A percentile compares a stretch with the other conserved stretches of the same genome.
phyloP scores from a whole-genome alignment of 225 moss, liverwort and hornwort species.

The Lunularia cruciata region DNA sequence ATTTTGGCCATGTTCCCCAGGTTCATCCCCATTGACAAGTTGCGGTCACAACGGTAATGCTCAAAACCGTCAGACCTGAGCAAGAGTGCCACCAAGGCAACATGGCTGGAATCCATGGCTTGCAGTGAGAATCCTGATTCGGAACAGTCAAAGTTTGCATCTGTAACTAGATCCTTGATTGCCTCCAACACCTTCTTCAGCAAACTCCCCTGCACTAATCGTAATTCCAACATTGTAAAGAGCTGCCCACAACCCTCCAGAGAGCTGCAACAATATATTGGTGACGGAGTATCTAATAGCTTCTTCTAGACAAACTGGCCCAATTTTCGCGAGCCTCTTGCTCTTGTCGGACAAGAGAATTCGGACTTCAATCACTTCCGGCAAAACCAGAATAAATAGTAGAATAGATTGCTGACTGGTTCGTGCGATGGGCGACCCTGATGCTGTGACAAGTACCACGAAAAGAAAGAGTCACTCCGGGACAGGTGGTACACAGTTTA shows the following conservation, averaged over 20 bases:
- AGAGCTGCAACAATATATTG: not conserved
- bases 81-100: constrained; percentile 79
- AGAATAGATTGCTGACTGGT: too few species aligned
- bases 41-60: constrained; percentile 94
- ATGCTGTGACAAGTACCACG: too few species aligned
- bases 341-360: too few species aligned
- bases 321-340: too few species aligned
- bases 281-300: too few species aligned
- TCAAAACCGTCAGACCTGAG: constrained; percentile 87
- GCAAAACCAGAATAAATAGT: too few species aligned
- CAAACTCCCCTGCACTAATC: constrained; percentile 90
- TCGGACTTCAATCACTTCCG: too few species aligned
- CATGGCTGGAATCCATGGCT: constrained; percentile 98
- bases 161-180: constrained; percentile 80
- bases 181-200: constrained; percentile 90
- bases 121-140: constrained; percentile 83
- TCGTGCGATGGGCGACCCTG: too few species aligned
- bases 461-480: too few species aligned
- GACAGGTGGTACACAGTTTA: too few species aligned
- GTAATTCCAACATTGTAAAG: constrained; percentile 77
- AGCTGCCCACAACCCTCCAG: not conserved
- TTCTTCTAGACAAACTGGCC: too few species aligned
- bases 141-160: constrained; percentile 88
- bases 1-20: constrained; percentile 86
- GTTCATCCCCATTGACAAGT: constrained; percentile 94